phyloP scores from a whole-genome alignment of 495 filamentous ascomycete genomes.

The Podospora appendiculata region DNA sequence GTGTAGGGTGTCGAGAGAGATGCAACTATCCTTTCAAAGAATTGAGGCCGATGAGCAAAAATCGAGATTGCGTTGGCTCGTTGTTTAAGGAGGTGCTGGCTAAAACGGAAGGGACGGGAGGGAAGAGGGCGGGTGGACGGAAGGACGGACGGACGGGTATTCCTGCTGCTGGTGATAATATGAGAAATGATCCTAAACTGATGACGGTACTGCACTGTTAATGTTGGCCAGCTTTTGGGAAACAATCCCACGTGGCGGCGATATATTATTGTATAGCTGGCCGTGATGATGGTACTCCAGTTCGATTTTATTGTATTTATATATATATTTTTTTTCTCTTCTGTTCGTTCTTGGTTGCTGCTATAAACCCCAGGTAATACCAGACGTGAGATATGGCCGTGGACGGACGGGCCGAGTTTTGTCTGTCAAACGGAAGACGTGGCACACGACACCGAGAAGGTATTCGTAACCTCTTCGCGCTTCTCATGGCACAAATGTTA shows the following conservation, averaged over 20 bases:
- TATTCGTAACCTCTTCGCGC: no score
- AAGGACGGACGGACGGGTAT: background rate
- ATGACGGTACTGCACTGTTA: background rate
- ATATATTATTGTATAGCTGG: no score
- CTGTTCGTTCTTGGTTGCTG: background rate
- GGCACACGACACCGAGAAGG: no score
- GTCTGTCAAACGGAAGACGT: no score
- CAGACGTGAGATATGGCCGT: no score
- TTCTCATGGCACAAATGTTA: no score
- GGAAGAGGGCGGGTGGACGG: background rate
- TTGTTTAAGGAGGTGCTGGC: background rate
- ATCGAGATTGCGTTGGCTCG: background rate
- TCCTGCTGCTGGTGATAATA: background rate
- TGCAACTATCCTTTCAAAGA: background rate
- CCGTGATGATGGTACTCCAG: background rate
- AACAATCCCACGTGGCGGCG: no score
- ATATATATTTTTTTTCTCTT: background rate
- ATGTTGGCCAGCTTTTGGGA: background rate
- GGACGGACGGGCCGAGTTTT: no score
- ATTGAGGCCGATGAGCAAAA: background rate
- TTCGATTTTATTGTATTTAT: background rate
- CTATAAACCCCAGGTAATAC: background rate
- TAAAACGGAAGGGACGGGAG: background rate
- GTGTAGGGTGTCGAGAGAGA: no score
- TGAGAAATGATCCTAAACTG: background rate